Base-by-base conservation (phyloP, 768 basidiomycete species). In the Amanita pseudoporphyria region DNA sequence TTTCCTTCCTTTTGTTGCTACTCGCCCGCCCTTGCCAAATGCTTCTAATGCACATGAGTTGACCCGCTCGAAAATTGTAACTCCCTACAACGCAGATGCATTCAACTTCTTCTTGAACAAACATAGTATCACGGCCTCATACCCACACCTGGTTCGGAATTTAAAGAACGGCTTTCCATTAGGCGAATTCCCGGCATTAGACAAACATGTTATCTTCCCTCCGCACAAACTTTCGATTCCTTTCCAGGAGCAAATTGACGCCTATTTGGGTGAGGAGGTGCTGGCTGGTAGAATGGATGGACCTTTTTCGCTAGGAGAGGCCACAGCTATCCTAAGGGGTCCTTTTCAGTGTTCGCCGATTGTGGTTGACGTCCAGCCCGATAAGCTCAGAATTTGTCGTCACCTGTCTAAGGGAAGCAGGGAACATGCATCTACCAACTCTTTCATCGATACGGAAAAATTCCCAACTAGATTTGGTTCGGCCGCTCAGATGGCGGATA, bases 321-420 rank as follows among this genome's bases (percentile, higher is more conserved):
- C 56, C 0, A 60, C 64, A 19, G 10, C 7, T 5, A 56, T 66
- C n/a, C 45, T 68, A 2, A 19, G 51, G 1, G 63, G 66, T 3
- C 60, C 61, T 9, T 68, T 66, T 47, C 54, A 59, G 22, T 57
- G 55, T 6, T 61, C 64, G 0, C 65, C 66, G 1, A 54, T 67
- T 18, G 55, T 57, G 19, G 54, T 58, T 0, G 46, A 56, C 0
- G 42, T 42, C 2, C 57, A 51, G 31, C 61, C 58, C 0, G 43
- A 49, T 14, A 62, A 62, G 36, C 38, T 52, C 12, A 36, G 58
- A 5, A 52, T 62, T 1, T 62, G 60, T 47, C 40, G 57, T 2
- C 53, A 62, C 40, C 49, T 62, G 0, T 62, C 60, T 1, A 61
- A 62, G 16, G 54, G 49, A 0, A 33, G 39, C 24, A 35, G 12